Conservation (phyloP, 306 rosid genomes). For the Prunus persica region DNA sequence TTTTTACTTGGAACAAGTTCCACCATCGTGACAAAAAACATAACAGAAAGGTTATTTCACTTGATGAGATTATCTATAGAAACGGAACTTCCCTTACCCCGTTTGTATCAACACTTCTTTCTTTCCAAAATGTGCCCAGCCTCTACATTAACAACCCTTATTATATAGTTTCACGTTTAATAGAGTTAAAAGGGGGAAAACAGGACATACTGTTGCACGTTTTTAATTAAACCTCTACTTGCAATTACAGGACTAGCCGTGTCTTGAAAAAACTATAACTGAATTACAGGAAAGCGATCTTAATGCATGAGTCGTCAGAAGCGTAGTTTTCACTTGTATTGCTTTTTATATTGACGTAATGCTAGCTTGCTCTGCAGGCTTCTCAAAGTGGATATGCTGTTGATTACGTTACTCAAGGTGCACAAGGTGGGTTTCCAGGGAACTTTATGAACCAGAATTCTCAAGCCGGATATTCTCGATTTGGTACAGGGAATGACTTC, state of each 20-base stretch:
- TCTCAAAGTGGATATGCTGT: constrained; percentile 95
- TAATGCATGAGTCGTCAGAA: not conserved
- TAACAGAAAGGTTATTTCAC: not conserved
- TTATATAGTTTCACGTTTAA: no score
- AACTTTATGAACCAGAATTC: constrained; percentile 87
- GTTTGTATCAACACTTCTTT: not conserved
- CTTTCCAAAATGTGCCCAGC: not conserved
- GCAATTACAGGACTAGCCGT: not conserved
- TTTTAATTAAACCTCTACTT: not conserved
- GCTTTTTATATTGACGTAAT: not conserved
- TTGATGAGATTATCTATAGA: not conserved
- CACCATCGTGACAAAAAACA: not conserved
- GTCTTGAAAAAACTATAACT: no score
- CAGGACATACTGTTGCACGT: not conserved
- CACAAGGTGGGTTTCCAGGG: constrained; percentile 93
- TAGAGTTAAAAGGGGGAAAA: not conserved
- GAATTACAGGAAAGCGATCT: not conserved
- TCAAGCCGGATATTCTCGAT: constrained; percentile 95
- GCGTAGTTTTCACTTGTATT: not conserved
- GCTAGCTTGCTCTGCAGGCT: constrained; percentile 46
- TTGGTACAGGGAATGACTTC: constrained; percentile 91
- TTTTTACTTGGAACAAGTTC: not conserved
- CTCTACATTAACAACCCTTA: not conserved
- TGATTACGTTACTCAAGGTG: constrained; percentile 92
- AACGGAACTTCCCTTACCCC: not conserved